These are phyloP conservation scores for Nakazawaea pomicola DNA, from an alignment of 805 yeast species.

Conservation along the genomic window DNA sequence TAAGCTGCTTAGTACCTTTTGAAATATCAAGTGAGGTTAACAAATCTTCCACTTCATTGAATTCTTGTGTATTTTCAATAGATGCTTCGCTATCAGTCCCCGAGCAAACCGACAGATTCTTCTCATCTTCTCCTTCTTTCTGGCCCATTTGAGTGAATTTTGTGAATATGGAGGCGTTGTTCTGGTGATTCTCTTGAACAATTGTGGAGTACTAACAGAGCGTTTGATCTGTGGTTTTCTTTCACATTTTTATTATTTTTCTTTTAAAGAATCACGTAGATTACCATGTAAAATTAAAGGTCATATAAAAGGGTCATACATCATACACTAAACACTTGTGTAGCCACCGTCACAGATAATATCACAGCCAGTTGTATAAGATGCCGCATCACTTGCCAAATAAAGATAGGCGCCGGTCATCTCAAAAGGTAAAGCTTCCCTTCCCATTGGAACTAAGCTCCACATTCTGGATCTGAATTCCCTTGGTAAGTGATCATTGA, in stretches of 20 bases:
- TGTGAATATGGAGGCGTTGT: too few species aligned
- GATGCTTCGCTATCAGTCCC: not conserved
- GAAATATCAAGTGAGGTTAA: not conserved
- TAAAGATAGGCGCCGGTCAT: constrained; percentile 48
- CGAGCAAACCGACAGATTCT: too few species aligned
- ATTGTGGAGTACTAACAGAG: too few species aligned
- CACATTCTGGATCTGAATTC: constrained; percentile 26
- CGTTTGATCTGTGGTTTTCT: too few species aligned
- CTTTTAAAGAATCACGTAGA: too few species aligned
- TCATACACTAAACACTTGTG: constrained; percentile 19
- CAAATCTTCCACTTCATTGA: not conserved
- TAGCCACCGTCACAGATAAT: constrained; percentile 51
- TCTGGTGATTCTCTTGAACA: too few species aligned
- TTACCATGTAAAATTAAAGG: too few species aligned
- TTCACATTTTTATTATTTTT: too few species aligned
- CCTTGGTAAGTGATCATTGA: constrained; percentile 27
- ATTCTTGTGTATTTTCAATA: not conserved
- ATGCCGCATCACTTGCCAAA: constrained; percentile 48
- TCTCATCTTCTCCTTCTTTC: not conserved
- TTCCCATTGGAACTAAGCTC: constrained; percentile 38
- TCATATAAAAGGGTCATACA: too few species aligned
- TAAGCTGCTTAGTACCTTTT: not conserved
- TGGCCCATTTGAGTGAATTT: too few species aligned
- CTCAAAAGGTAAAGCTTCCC: constrained; percentile 47
- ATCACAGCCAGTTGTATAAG: constrained; percentile 46